Evolutionary conservation across 805 yeast species (phyloP), one percentile per base, ranked within the genome.

Genomic region (Ogataea henricii): DNA sequence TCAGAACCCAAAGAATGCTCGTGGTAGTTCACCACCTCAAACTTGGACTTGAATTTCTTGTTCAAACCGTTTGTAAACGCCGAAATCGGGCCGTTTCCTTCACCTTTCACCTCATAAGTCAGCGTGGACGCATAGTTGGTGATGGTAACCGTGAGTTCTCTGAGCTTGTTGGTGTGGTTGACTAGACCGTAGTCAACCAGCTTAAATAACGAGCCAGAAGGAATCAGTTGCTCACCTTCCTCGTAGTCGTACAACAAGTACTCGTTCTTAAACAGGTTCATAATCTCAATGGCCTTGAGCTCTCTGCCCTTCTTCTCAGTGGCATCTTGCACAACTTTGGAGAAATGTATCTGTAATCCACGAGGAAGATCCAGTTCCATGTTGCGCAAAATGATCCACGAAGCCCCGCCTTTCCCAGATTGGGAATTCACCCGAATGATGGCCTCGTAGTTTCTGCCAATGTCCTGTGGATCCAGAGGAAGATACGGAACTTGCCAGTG

Each of bases 371-470:
- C 95, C 49, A 87, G 77, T 59, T 85, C 92, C 66, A 88, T 75
- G 55, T 79, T 78, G 55, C 88, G 77, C 62, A 87, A 73, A 61
- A 87, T 85, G 55, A 88, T 84, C 94, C 95, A 87, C 5, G 95
- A 88, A 9, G 92, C 86, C 56, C 95, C 95, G 60, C 95, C 95
- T 69, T 87, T 87, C 52, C 96, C 96, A 21, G 88, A 80, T 69
- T 87, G 95, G 10, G 94, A 87, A 69, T 87, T 87, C 65, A 87
- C 94, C 63, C 96, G 81, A 58, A 87, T 87, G 47, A 88, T 87
- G n/a, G 95, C 94, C 68, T 88, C 96, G 70, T 88, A 88, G n/a
- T 85, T 85, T 66, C 94, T 80, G 43, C 95, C 95, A 58, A 87
- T 83, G 65, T 88, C 95, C 56, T 79, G 74, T 39, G 96, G 96